Evolutionary conservation across 2,329 filamentous ascomycete species (phyloP).

Genomic region (Calonectria pteridis): DNA sequence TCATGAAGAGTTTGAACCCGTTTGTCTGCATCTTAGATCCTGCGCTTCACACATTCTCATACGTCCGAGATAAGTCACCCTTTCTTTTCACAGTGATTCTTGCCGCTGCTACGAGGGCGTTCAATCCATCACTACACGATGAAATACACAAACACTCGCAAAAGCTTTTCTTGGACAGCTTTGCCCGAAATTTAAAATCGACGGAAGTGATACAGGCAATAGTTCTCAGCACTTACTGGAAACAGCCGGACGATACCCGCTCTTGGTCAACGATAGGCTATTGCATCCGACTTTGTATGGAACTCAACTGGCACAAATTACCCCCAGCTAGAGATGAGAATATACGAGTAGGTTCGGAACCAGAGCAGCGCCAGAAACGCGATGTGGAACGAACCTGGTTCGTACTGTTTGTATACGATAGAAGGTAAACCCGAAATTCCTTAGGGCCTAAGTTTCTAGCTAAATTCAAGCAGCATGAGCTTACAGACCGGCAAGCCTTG

Average conservation of each 20-base stretch:
- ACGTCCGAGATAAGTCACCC: constrained; percentile 49
- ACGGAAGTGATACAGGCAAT: constrained; percentile 54
- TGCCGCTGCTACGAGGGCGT: constrained; percentile 51
- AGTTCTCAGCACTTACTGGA: constrained; percentile 55
- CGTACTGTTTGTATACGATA: constrained; percentile 54
- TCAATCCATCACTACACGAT: constrained; percentile 48
- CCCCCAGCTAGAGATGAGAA: constrained; percentile 11
- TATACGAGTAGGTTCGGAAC: constrained; percentile 8
- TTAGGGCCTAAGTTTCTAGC: background rate
- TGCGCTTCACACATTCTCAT: constrained; percentile 51
- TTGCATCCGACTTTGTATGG: constrained; percentile 55
- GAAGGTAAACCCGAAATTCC: constrained; percentile 44
- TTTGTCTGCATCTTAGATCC: constrained; percentile 56
- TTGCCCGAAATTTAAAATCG: constrained; percentile 51
- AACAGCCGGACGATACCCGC: constrained; percentile 55
- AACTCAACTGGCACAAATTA: constrained; percentile 53
- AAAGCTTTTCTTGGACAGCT: constrained; percentile 45
- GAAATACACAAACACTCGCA: constrained; percentile 37
- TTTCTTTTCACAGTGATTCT: constrained; percentile 53
- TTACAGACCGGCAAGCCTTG: constrained; percentile 56
- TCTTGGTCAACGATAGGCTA: constrained; percentile 55
- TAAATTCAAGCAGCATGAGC: constrained; percentile 47
- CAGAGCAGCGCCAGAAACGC: constrained; percentile 43
- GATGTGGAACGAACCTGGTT: constrained; percentile 54
- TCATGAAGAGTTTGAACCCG: constrained; percentile 53